Percentiles rank a stretch among this genome's conserved stretches.
phyloP scores from a whole-genome alignment of 148 eudicot species.

The Gaultheria prostrata region DNA sequence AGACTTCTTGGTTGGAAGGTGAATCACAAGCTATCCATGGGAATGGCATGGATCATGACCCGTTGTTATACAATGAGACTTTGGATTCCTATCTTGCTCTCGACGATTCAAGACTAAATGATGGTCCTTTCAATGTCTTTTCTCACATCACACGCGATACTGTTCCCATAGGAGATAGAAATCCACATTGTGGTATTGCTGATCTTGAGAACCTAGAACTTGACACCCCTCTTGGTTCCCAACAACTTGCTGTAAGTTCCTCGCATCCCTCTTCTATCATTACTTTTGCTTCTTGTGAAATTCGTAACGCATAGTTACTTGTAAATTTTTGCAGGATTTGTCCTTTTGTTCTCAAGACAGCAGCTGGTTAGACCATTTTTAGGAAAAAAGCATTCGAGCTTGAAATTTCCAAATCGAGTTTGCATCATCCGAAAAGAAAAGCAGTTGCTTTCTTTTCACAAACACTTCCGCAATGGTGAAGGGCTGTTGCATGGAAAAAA shows the following conservation, averaged over 20 bases:
- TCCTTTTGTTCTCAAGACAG: constrained; percentile 77
- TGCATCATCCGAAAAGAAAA: not conserved
- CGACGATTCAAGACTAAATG: constrained; percentile 20
- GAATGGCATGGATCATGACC: constrained; percentile 26
- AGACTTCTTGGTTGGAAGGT: constrained; percentile 41
- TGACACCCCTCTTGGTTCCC: constrained; percentile 53
- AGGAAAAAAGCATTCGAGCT: not conserved
- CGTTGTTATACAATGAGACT: constrained; percentile 50
- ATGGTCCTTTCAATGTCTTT: constrained; percentile 13
- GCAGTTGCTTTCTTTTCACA: not conserved
- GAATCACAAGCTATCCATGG: constrained; percentile 49
- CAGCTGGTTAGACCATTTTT: constrained; percentile 51
- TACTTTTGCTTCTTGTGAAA: not conserved
- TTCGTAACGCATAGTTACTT: not conserved
- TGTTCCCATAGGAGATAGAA: constrained; percentile 15
- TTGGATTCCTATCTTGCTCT: constrained; percentile 34
- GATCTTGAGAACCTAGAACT: constrained; percentile 57
- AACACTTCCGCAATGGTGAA: constrained; percentile 5
- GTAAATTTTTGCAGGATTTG: constrained; percentile 48
- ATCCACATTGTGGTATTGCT: constrained; percentile 23
- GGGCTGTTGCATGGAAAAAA: not conserved
- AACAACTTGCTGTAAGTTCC: constrained; percentile 52
- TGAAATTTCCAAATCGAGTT: not conserved
- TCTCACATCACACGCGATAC: constrained; percentile 11
- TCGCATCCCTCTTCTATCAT: not conserved